A percentile compares a stretch with the other conserved stretches of the same genome.
phyloP scores from a whole-genome alignment of 805 yeast species.

The Candida schatavii region DNA sequence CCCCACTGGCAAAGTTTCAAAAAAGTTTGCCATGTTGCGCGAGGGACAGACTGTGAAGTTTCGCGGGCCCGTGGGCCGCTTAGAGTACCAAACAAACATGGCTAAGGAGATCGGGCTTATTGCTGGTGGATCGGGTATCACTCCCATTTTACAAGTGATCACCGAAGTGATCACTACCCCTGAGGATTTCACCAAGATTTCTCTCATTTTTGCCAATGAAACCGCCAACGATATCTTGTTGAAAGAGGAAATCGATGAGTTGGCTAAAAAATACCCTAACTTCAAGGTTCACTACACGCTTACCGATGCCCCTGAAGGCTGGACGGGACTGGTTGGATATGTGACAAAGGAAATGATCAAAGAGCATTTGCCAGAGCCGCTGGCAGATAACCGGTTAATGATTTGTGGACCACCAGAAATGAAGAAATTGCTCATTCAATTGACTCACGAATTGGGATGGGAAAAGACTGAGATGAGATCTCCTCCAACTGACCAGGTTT shows the following conservation, averaged over 20 bases:
- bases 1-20: conserved; percentile 67
- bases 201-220: conserved; percentile 69
- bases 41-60: conserved; percentile 68
- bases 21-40: conserved; percentile 57
- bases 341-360: conserved; percentile 58
- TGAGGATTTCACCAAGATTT: conserved; percentile 58
- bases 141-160: conserved; percentile 83
- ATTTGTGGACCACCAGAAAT: conserved; percentile 76
- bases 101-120: conserved; percentile 63
- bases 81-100: conserved; percentile 55
- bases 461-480: conserved; percentile 44
- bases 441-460: conserved; percentile 64
- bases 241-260: conserved; percentile 69
- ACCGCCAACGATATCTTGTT: conserved; percentile 74
- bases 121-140: conserved; percentile 88
- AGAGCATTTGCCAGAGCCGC: conserved; percentile 50
- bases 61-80: conserved; percentile 78
- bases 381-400: conserved; percentile 52
- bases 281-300: conserved; percentile 61
- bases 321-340: conserved; percentile 61
- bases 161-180: conserved; percentile 69
- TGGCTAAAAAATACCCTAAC: conserved; percentile 59
- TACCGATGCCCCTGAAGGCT: conserved; percentile 45
- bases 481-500: conserved; percentile 53
- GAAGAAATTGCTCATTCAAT: conserved; percentile 51